Base-by-base conservation (phyloP, 352 stramenopile species). In the Phytophthora uliginosa region DNA sequence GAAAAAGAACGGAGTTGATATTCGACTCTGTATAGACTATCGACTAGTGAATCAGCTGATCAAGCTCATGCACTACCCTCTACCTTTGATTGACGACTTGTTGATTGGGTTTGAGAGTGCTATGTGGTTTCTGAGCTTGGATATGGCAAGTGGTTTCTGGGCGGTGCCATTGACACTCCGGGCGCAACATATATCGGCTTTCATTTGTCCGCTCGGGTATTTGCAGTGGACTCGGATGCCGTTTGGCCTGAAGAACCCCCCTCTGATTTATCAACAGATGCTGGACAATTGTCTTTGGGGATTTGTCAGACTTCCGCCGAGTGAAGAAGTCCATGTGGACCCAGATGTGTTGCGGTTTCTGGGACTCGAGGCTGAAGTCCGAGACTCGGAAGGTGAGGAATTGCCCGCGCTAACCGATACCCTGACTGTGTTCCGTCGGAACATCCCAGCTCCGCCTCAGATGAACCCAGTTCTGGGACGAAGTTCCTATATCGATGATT, bases 401-500 rank as follows among this genome's bases (percentile, higher is more conserved):
- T 22, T 50, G 15, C 42, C 42, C 0, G 7, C 8, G 17, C 42
- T 48, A 8, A 22, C 42, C 12, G 42, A 50, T 7, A 8, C 17
- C 15, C 17, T 17, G 6, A 50, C 42, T 13, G 18, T 50, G 5
- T 50, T 50, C 18, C 42, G 42, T n/a, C 42, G 42, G 7, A 50
- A 24, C 15, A 50, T 22, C 7, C 42, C 42, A 10, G 42, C 18
- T n/a, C 42, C 42, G 8, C 42, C 42, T 50, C 18, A 24, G 18
- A n/a, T 50, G 42, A 50, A n/a, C 5, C 42, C 42, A 22, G 42
- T 50, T 50, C 42, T 50, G 18, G 42, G 18, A 50, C 42, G 42
- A 12, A 50, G 42, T n/a, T 64, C 58, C 0, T 64, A 64, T 20
- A 64, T 56, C n/a, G 26, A 64, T 17, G 28, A 64, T 13, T 56